Percentiles rank a stretch among this genome's conserved stretches.
phyloP scores from a whole-genome alignment of 1,284 basidiomycete species.

The Vanrija humicola region DNA sequence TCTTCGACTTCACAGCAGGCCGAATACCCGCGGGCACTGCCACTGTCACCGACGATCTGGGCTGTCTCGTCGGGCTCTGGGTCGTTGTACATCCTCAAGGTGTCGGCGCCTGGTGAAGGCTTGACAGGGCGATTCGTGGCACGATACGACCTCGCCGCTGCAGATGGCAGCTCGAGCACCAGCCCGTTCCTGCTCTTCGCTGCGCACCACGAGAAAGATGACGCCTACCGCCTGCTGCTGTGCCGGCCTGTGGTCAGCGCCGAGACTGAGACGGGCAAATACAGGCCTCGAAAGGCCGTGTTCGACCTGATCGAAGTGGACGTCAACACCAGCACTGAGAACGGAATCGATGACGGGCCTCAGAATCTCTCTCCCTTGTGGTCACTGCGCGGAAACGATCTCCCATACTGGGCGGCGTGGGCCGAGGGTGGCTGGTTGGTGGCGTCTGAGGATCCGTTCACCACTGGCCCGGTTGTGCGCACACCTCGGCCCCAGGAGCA shows the following conservation, averaged over 20 bases:
- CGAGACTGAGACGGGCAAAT: slow-evolving; percentile 18
- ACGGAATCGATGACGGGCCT: slow-evolving; percentile 23
- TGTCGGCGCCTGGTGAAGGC: slow-evolving; percentile 34
- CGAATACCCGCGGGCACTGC: slow-evolving; percentile 73
- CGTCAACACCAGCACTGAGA: slow-evolving; percentile 15
- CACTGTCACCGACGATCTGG: slow-evolving; percentile 56
- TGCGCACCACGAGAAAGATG: slow-evolving; percentile 12
- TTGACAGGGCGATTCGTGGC: slow-evolving; percentile 54
- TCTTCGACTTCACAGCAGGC: slow-evolving; percentile 45
- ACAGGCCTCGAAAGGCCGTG: slow-evolving; percentile 13
- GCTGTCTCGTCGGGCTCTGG: slow-evolving; percentile 71
- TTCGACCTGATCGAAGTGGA: slow-evolving; percentile 40
- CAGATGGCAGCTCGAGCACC: slow-evolving; percentile 22
- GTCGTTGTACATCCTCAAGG: slow-evolving; percentile 57
- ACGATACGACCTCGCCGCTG: slow-evolving; percentile 53
- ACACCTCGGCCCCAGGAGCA: no score
- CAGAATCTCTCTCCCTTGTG: slow-evolving; percentile 56
- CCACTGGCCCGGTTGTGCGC: no score
- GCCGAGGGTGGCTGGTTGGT: slow-evolving; percentile 34
- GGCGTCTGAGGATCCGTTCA: slow-evolving; percentile 27
- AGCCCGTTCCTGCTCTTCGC: slow-evolving; percentile 55
- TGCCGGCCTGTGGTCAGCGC: no score
- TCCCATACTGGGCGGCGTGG: slow-evolving; percentile 56
- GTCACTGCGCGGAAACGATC: slow-evolving; percentile 64
- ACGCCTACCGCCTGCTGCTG: slow-evolving; percentile 23